Base-by-base conservation (phyloP, 2,329 filamentous ascomycete species). In the Alternaria angustiovoidea region DNA sequence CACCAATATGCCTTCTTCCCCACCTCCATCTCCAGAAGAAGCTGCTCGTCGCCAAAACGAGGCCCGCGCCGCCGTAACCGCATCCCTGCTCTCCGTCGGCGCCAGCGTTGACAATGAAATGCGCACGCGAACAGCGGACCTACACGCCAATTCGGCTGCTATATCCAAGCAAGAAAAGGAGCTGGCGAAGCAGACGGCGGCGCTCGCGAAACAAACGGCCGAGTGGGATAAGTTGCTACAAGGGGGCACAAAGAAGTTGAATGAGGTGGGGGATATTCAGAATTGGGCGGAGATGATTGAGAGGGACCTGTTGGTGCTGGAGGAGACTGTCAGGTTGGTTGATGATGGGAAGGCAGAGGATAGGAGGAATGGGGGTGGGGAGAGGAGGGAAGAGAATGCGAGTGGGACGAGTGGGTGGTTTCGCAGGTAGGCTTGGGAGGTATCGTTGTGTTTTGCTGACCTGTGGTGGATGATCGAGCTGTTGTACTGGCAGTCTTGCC, bases 221-320 rank as follows among this genome's bases (percentile, higher is more conserved):
- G 86, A 87, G 77, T 84, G 92, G 72, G 85, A 84, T 66, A 85
- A 85, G 66, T 82, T 92, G 68, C 88, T 88, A 5, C 85, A 86
- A 66, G 84, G 84, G 59, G 88, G 89, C 36, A 85, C 86, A 46
- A 84, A 85, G 65, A 85, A 84, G 71, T 81, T 94, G 60, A 94
- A 93, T 80, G 91, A 93, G 82, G 82, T 93, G 62, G 91, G 91
- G 24, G 89, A 93, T 74, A 86, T 94, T 73, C 91, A 94, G 83
- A 94, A 94, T 77, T 95, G 91, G 91, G 91, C 91, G 22, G 92
- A 95, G 84, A 87, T 93, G 79, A 82, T 94, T 72, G 91, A 80
- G 62, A 67, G 78, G 47, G 78, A 80, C 51, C 47, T 80, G 59
- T 43, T 80, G 54, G 77, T 80, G 39, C 54, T 80, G 61, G 78